Conservation (phyloP, 495 filamentous ascomycete species). For the Ascodesmis nigricans region DNA sequence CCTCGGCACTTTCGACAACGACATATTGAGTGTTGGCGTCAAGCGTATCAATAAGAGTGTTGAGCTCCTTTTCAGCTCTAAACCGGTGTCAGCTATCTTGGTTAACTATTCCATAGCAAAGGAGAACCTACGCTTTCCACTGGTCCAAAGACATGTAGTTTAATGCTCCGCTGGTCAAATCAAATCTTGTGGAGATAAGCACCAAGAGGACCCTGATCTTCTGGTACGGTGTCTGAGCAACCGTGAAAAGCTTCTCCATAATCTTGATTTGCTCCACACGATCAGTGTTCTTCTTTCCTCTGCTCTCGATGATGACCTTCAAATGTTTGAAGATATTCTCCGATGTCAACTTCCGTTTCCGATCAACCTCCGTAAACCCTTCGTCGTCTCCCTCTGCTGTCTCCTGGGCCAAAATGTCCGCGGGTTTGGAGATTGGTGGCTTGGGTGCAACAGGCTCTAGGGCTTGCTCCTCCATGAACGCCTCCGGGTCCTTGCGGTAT, state of each 20-base stretch:
- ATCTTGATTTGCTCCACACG: conserved; percentile 79
- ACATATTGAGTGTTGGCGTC: conserved; percentile 56
- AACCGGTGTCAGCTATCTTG: neutral
- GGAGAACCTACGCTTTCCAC: conserved; percentile 50
- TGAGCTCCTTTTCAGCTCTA: conserved; percentile 62
- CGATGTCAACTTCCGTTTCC: conserved; percentile 78
- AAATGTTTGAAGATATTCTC: conserved; percentile 98
- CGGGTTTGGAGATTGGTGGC: conserved; percentile 26
- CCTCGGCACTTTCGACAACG: conserved; percentile 75
- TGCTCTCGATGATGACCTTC: conserved; percentile 72
- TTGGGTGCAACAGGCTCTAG: conserved; percentile 40
- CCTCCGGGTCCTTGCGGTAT: conserved; percentile 63
- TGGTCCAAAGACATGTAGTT: conserved; percentile 87
- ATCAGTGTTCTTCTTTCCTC: conserved; percentile 98
- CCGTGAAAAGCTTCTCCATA: conserved; percentile 88
- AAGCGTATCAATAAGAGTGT: conserved; percentile 51
- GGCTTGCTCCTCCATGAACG: conserved; percentile 68
- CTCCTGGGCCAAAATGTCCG: conserved; percentile 28
- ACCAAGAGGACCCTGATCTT: conserved; percentile 80
- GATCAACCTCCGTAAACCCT: conserved; percentile 67
- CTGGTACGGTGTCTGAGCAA: conserved; percentile 77
- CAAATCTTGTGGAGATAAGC: conserved; percentile 82
- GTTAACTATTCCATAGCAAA: neutral
- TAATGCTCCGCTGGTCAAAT: conserved; percentile 60
- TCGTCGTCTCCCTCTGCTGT: conserved; percentile 45